Evolutionary conservation across 1,284 basidiomycete species (phyloP).

Genomic region (Wallemia mellicola): DNA sequence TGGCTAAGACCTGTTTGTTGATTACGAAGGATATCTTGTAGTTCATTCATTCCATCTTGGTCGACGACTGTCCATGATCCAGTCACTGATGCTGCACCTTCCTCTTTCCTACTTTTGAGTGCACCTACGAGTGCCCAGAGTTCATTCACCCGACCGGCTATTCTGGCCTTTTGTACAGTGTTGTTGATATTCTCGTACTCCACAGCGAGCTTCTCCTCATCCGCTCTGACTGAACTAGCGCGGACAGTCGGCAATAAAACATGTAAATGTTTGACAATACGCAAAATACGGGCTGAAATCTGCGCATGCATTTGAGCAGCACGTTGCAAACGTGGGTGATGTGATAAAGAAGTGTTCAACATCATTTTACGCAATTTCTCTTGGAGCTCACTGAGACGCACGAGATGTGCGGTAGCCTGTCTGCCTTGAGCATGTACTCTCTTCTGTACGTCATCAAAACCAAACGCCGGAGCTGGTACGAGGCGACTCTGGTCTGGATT

Average conservation of each 20-base stretch:
- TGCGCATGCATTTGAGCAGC: neutral
- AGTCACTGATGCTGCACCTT: neutral
- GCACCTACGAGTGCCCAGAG: neutral
- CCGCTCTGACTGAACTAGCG: neutral
- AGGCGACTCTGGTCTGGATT: neutral
- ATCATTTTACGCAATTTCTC: neutral
- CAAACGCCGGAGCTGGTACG: neutral
- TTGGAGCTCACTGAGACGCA: neutral
- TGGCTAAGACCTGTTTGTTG: neutral
- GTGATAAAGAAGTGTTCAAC: neutral
- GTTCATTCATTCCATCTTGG: neutral
- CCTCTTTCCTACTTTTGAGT: neutral
- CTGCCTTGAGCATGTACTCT: neutral
- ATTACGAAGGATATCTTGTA: neutral
- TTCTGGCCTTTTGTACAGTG: neutral
- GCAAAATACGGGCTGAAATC: neutral
- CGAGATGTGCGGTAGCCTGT: neutral
- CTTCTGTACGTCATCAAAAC: neutral
- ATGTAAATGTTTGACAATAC: neutral
- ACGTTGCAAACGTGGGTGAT: neutral
- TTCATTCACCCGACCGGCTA: neutral
- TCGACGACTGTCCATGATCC: neutral
- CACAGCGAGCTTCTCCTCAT: neutral
- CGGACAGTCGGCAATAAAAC: neutral
- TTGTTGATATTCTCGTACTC: neutral